These are phyloP conservation scores for Furcasterigmium furcatum DNA, from an alignment of 2,329 filamentous ascomycete species.

Conservation along the genomic window DNA sequence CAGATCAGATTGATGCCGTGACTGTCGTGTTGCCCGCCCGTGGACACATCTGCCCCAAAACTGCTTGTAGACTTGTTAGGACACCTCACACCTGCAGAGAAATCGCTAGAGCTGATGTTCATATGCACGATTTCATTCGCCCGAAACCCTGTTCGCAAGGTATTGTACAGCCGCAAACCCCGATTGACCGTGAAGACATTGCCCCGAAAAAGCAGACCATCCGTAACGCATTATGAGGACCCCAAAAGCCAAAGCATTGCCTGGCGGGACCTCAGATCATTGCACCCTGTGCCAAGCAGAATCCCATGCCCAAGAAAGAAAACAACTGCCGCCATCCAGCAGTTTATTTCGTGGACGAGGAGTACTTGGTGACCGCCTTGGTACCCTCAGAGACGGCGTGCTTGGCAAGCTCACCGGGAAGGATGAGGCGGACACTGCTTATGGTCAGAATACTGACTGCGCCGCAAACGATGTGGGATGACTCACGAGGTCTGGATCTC, in stretches of 20 bases:
- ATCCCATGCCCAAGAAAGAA: conserved; percentile 56
- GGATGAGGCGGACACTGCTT: conserved; percentile 81
- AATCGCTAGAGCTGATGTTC: too few relatives aligned
- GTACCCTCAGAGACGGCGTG: conserved; percentile 99
- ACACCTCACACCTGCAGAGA: too few relatives aligned
- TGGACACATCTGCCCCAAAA: too few relatives aligned
- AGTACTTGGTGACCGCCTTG: conserved; percentile 99
- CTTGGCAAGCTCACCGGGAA: conserved; percentile 98
- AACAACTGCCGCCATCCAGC: conserved; percentile 39
- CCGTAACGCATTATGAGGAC: conserved; percentile 72
- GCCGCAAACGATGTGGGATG: neutral
- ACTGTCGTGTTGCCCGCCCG: too few relatives aligned
- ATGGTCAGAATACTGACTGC: conserved; percentile 51
- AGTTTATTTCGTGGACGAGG: conserved; percentile 95
- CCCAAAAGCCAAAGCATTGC: conserved; percentile 41
- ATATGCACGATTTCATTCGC: conserved; percentile 61
- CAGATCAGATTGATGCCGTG: too few relatives aligned
- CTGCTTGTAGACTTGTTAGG: too few relatives aligned
- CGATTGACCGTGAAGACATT: conserved; percentile 68
- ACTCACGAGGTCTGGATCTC: conserved; percentile 95
- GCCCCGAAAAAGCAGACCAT: conserved; percentile 65
- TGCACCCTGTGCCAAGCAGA: conserved; percentile 57
- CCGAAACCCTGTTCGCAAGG: conserved; percentile 60
- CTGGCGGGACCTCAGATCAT: conserved; percentile 49
- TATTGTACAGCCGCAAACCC: conserved; percentile 75